Conservation (phyloP, 345 rosid species). For the Eucalyptus pumila region DNA sequence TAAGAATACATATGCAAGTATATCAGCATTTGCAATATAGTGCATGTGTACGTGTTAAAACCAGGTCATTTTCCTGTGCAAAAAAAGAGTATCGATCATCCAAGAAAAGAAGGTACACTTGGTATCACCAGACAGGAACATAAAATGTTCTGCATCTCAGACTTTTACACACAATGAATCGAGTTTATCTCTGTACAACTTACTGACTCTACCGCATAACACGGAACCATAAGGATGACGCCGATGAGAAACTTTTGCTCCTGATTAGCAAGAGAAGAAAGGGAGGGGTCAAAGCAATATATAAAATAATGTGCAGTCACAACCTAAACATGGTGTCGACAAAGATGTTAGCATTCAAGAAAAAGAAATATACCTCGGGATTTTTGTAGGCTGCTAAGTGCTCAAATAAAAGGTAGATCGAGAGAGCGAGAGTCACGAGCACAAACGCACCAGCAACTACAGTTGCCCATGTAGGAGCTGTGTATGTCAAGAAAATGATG, state of each 20-base stretch:
- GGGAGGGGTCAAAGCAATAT: neutral
- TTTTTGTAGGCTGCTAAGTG: slow-evolving; percentile 93
- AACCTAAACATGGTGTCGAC: neutral
- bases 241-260: slow-evolving; percentile 97
- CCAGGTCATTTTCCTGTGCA: neutral
- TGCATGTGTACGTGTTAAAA: neutral
- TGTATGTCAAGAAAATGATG: slow-evolving; percentile 10
- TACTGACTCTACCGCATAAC: slow-evolving; percentile 87
- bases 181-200: slow-evolving; percentile 6
- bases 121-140: neutral
- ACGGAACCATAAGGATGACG: slow-evolving; percentile 97
- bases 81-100: neutral
- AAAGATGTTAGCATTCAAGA: neutral
- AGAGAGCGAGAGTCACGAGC: slow-evolving; percentile 45
- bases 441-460: slow-evolving; percentile 49
- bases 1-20: neutral
- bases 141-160: neutral
- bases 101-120: neutral
- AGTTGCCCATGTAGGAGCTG: slow-evolving; percentile 70
- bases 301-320: neutral
- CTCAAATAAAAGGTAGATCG: slow-evolving; percentile 79
- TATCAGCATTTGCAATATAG: neutral
- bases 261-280: slow-evolving; percentile 18
- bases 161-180: neutral
- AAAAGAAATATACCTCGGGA: slow-evolving; percentile 57